Evolutionary conservation across 2,329 filamentous ascomycete genomes (phyloP), one percentile per base, ranked within the genome.

Genomic region (Alternaria dauci): DNA sequence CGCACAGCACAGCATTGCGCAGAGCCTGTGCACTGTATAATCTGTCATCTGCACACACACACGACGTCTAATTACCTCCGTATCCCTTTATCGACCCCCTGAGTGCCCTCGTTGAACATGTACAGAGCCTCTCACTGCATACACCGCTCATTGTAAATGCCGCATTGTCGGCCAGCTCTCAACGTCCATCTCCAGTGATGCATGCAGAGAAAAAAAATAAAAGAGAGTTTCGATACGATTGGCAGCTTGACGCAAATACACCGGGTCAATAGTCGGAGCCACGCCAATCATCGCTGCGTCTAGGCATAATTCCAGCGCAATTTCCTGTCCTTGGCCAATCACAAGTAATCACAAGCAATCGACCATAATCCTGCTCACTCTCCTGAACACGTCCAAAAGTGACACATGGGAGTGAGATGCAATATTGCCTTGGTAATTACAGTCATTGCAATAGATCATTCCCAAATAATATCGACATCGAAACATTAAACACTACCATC

Each of bases 1-100:
- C 47, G 56, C 51, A 51, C 42, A 61, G 58, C 58, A 61, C 58
- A 61, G 53, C 50, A 50, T 26, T 47, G 38, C 57, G 32, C 52
- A 23, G 20, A 48, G 48, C 58, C 48, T 41, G 46, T 26, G 28
- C 28, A 36, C 36, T 38, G 44, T 51, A 52, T 42, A 44, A 56
- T n/a, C 46, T 26, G 32, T 30, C 58, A 41, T 60, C 42, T 46
- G 20, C 43, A 43, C 52, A 28, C n/a, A n/a, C n/a, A n/a, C 46
- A 26, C 8, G 11, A 52, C 30, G 18, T 34, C 36, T 59, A 51
- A 51, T 52, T 58, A 54, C 41, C 42, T 53, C 55, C 30, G 28
- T 36, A 42, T 43, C 18, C 44, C 39, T 14, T 14, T 11, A 34
- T 14, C 50, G 34, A 38, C 16, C 6, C 55, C 36, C 41, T 54